Conservation (phyloP, 148 eudicot species). For the Rhododendron molle region DNA sequence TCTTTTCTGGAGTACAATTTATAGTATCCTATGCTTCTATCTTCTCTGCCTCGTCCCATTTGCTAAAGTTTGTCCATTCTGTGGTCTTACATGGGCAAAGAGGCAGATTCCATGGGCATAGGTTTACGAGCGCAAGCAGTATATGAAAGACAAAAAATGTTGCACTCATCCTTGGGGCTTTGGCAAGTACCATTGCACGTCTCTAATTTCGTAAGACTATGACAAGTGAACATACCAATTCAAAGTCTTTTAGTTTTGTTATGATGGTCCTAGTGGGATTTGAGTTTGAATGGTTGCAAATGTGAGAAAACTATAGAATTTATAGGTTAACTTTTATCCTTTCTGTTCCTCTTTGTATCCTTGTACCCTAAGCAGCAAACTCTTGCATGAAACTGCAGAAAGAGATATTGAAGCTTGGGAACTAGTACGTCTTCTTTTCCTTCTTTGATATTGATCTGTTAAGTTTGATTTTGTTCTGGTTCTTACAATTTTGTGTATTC, state of each 20-base stretch:
- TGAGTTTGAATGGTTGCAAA: not conserved
- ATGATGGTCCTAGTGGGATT: not conserved
- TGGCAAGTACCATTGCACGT: not conserved
- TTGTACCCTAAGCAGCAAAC: conserved; percentile 43
- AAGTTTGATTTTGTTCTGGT: not conserved
- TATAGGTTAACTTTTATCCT: not conserved
- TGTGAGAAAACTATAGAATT: not conserved
- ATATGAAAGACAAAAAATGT: not conserved
- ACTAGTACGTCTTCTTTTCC: conserved; percentile 46
- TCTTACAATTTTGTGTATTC: not conserved
- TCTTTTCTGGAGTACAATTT: not conserved
- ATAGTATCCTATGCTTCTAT: not conserved
- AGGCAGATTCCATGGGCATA: not conserved
- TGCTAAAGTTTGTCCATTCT: not conserved
- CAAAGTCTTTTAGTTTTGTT: not conserved
- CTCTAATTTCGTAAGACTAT: not conserved
- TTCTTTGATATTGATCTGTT: not conserved
- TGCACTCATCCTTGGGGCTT: not conserved
- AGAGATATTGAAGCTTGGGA: conserved; percentile 80
- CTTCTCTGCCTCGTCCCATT: not conserved
- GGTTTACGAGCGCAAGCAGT: not conserved
- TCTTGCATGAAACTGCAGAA: conserved; percentile 32
- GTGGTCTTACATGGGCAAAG: not conserved
- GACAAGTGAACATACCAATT: not conserved
- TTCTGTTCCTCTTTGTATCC: not conserved